A percentile compares a stretch with the other conserved stretches of the same genome.
Evolutionary conservation across 1,139 yeast species (phyloP).

Genomic region (Arxiozyma slooffiae): DNA sequence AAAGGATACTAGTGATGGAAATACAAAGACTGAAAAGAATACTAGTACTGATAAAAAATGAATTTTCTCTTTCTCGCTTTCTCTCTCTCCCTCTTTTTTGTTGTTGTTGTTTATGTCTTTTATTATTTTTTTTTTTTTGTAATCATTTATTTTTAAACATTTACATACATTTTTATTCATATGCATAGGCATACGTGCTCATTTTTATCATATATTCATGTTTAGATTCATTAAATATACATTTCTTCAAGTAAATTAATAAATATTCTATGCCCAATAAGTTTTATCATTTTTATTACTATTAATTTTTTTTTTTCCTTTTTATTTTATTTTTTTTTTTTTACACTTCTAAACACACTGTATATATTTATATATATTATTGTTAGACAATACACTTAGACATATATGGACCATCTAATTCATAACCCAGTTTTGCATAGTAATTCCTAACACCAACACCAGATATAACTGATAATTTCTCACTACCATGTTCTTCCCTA

Average conservation of each 20-base stretch:
- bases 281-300: neutral
- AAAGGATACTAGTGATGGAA: neutral
- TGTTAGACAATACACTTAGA: slow-evolving; percentile 40
- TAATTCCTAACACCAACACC: slow-evolving; percentile 98
- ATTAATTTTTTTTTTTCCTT: no score
- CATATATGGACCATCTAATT: slow-evolving; percentile 93
- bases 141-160: no score
- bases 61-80: no score
- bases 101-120: neutral
- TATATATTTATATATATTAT: neutral
- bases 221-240: no score
- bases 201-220: neutral
- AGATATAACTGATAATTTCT: slow-evolving; percentile 83
- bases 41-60: neutral
- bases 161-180: neutral
- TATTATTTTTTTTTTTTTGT: no score
- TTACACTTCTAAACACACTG: neutral
- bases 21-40: neutral
- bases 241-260: neutral
- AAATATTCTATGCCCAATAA: neutral
- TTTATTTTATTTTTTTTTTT: no score
- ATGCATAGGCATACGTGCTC: no score
- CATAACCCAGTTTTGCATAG: slow-evolving; percentile 84
- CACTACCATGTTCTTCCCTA: slow-evolving; percentile 86
- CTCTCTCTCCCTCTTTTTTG: no score